Base-by-base conservation (phyloP, 176 grass and related monocot genomes). In the Eleusine coracana region DNA sequence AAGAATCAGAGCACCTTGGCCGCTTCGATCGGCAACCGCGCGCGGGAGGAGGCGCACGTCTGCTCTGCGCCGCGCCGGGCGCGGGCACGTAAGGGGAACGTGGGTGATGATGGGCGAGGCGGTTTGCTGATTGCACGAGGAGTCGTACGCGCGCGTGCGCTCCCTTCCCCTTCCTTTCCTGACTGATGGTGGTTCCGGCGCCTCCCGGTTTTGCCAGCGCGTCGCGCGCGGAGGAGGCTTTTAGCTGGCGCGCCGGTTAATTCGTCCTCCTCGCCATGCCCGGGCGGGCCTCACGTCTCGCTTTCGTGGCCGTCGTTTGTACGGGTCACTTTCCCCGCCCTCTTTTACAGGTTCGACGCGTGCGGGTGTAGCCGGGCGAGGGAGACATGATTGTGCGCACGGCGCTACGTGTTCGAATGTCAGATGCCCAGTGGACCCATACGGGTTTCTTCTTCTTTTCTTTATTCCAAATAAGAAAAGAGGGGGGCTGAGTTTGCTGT, bases 11-110 rank as follows among this genome's bases (percentile, higher is more conserved):
- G 67, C 41, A 14, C 23, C 64, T 39, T 17, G 16, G 74, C n/a
- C 62, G 62, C 81, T 56, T 71, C 3, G 73, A 51, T 51, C 45
- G 63, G 61, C 61, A 79, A 79, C 77, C 63, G 77, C 73, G 45
- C 54, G 54, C 18, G 54, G 8, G 12, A 44, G 7, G 71, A 73
- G 25, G 75, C 75, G 75, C 55, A 61, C 55, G 54, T 27, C 74
- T 39, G 73, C 25, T 25, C 25, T 25, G 25, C 25, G 25, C 25
- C 25, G 25, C 37, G 17, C 38, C 31, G 31, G 29, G 31, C 50
- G 60, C 76, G 41, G 23, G 61, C 76, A 51, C 76, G 76, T 23
- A 23, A 23, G 13, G 25, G 6, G 63, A 68, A 80, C 77, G 63
- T 68, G 77, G 64, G 77, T 44, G 62, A 34, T 34, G 5, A 45